Evolutionary conservation across 352 stramenopile genomes (phyloP).

Genomic region (Phytophthora pistaciae): DNA sequence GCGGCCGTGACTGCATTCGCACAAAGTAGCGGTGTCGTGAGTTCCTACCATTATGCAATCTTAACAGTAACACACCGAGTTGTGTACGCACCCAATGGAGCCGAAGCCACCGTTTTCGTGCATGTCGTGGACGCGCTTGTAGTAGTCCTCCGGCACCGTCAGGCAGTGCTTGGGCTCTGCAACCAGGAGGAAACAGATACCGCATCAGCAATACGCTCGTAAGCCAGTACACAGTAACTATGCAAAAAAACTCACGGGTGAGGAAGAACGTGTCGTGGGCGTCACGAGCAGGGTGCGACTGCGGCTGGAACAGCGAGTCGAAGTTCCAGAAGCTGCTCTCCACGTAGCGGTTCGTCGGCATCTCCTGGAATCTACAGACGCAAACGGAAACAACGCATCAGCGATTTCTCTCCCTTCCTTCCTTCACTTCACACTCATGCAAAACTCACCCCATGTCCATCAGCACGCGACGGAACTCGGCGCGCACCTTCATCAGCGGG

Average conservation of each 20-base stretch:
- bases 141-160: constrained; percentile 98
- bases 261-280: constrained; percentile 99
- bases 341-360: constrained; percentile 99
- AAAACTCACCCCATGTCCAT: constrained; percentile 97
- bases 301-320: constrained; percentile 99
- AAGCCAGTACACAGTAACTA: not conserved
- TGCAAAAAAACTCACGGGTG: constrained; percentile 69
- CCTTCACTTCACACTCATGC: not conserved
- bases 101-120: constrained; percentile 97
- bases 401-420: not conserved
- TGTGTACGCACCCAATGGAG: constrained; percentile 94
- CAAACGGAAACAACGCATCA: constrained; percentile 2
- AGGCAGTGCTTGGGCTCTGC: constrained; percentile 76
- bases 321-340: constrained; percentile 99
- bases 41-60: not conserved
- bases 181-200: constrained; percentile 4
- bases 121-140: constrained; percentile 98
- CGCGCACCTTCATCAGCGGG: constrained; percentile 97
- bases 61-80: not conserved
- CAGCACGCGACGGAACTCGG: constrained; percentile 99
- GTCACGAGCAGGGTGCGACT: constrained; percentile 98
- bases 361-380: constrained; percentile 95
- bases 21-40: not conserved
- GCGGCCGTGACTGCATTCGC: constrained; percentile 61
- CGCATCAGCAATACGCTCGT: not conserved